These are phyloP conservation scores for Diaporthe sp. DNA, from an alignment of 2,329 filamentous ascomycete genomes.

Conservation along the genomic window DNA sequence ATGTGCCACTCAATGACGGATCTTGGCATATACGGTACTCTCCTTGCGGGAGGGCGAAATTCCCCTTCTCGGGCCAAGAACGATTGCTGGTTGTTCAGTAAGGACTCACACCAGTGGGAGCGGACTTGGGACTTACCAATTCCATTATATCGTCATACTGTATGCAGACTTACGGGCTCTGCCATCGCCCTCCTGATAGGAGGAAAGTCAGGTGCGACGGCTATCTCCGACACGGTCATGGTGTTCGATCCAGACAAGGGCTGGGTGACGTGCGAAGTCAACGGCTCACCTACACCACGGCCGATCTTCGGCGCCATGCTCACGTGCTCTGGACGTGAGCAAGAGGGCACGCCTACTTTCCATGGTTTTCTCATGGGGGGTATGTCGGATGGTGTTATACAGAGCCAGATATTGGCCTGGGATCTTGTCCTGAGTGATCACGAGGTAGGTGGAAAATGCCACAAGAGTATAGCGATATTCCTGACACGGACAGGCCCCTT, in stretches of 20 bases:
- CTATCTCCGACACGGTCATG: conserved; percentile 65
- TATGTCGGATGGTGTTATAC: conserved; percentile 74
- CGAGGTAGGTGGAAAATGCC: conserved; percentile 52
- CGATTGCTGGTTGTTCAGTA: conserved; percentile 83
- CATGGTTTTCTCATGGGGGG: conserved; percentile 80
- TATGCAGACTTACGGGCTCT: conserved; percentile 65
- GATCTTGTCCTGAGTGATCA: conserved; percentile 58
- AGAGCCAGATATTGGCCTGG: conserved; percentile 77
- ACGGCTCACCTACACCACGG: conserved; percentile 52
- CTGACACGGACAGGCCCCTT: conserved; percentile 34
- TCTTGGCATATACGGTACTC: conserved; percentile 67
- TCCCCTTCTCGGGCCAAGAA: conserved; percentile 78
- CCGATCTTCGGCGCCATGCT: conserved; percentile 62
- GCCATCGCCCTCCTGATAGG: conserved; percentile 71
- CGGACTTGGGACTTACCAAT: conserved; percentile 74
- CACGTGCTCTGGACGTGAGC: conserved; percentile 42
- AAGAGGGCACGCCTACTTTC: conserved; percentile 52
- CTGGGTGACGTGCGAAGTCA: conserved; percentile 61
- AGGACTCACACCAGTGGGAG: conserved; percentile 70
- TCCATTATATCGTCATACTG: conserved; percentile 83
- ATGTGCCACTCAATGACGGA: conserved; percentile 85
- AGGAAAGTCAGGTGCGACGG: conserved; percentile 67
- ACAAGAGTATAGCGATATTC: conserved; percentile 22
- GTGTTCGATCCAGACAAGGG: conserved; percentile 64
- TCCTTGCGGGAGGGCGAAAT: conserved; percentile 84